Evolutionary conservation across 2,329 filamentous ascomycete genomes (phyloP).

Genomic region (Phoma sp.): DNA sequence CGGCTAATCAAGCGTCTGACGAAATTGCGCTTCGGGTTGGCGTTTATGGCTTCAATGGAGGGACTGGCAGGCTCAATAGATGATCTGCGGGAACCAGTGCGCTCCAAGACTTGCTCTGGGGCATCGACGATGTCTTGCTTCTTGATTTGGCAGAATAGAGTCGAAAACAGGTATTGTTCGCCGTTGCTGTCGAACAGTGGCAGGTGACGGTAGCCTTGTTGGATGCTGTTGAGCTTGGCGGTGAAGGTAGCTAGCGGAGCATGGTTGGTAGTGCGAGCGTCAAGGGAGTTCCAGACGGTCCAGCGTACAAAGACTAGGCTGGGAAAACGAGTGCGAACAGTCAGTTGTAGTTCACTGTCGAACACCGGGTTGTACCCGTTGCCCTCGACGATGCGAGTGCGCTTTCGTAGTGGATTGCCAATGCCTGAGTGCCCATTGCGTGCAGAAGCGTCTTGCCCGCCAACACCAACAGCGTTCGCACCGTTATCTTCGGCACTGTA

Average conservation of each 20-base stretch:
- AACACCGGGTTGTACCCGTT: slow-evolving; percentile 96
- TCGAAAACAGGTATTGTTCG: slow-evolving; percentile 93
- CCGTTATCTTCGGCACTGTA: slow-evolving; percentile 93
- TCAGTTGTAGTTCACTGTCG: slow-evolving; percentile 79
- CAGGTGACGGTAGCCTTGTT: slow-evolving; percentile 90
- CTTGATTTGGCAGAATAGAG: slow-evolving; percentile 87
- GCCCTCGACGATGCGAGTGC: slow-evolving; percentile 80
- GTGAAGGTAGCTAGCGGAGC: slow-evolving; percentile 85
- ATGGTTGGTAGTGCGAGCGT: slow-evolving; percentile 72
- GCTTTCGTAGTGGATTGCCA: slow-evolving; percentile 75
- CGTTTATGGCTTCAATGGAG: slow-evolving; percentile 41
- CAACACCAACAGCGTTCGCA: slow-evolving; percentile 72
- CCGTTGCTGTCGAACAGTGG: slow-evolving; percentile 88
- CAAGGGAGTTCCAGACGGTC: slow-evolving; percentile 86
- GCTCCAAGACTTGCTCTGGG: slow-evolving; percentile 30
- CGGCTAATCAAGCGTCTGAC: slow-evolving; percentile 54
- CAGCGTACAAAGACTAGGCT: slow-evolving; percentile 93
- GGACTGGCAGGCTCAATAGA: slow-evolving; percentile 39
- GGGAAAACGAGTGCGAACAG: slow-evolving; percentile 90
- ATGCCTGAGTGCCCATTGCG: slow-evolving; percentile 71
- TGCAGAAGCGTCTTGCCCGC: slow-evolving; percentile 69
- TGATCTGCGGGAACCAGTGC: slow-evolving; percentile 32
- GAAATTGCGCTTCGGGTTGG: slow-evolving; percentile 45
- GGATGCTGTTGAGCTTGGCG: slow-evolving; percentile 86
- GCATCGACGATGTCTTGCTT: slow-evolving; percentile 62